Base-by-base conservation (phyloP, 768 basidiomycete species). In the Amanita pallidorosea region DNA sequence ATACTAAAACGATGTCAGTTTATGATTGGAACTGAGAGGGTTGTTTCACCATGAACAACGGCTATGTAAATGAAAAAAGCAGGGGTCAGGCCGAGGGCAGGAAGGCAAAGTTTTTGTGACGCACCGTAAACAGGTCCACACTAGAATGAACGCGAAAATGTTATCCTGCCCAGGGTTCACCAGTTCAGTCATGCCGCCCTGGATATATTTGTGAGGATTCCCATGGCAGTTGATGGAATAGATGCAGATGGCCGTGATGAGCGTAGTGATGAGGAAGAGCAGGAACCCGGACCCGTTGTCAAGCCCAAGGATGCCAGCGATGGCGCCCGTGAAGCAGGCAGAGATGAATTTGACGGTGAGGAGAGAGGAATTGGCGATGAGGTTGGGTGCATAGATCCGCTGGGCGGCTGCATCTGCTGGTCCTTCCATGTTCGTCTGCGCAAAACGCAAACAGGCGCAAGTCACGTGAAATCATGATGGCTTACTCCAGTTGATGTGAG, bases 121-220 rank as follows among this genome's bases (percentile, higher is more conserved):
- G 53, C 58, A 90, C 88, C 93, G 63, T 88, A 95, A 93, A 88
- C 50, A 95, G 70, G 93, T 97, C 93, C 93, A 97, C 18, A 87
- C 84, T 25, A 96, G 77, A 52, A 97, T 77, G 60, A 94, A 97
- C 3, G 90, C 89, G 60, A 91, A 89, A 15, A 84, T 70, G 56
- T 91, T 93, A 65, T 96, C 93, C 66, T 92, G 88, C 8, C 90
- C 90, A 0, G 93, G 85, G 54, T 85, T 90, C 43, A 83, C 67
- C 34, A 95, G 67, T 49, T 86, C 86, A 65, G 73, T 67, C 53
- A 79, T 60, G 2, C 85, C 85, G 4, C 80, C 80, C 40, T 74
- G 68, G 15, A 83, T 59, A 63, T 80, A 89, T 58, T 79, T 84
- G 37, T 65, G 56, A 0, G 86, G 83, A 29, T 70, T 71, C 3